Conservation (phyloP, 768 basidiomycete genomes). For the Kockovaella imperatae region DNA sequence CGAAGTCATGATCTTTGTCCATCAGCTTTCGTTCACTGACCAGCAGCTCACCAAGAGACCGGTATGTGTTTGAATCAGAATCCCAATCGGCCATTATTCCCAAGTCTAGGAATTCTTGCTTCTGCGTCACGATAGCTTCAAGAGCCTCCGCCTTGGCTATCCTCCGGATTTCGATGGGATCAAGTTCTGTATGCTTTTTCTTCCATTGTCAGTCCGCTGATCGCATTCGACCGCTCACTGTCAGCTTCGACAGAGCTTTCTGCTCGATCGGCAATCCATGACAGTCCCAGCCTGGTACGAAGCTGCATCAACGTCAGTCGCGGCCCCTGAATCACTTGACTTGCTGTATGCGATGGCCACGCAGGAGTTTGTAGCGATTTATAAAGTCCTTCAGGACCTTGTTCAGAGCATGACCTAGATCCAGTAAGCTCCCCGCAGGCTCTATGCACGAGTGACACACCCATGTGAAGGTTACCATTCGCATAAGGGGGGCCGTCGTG, state of each 20-base stretch:
- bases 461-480: conserved; percentile 92
- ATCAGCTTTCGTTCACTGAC: not conserved
- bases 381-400: conserved; percentile 95
- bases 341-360: conserved; percentile 73
- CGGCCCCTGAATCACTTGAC: conserved; percentile 31
- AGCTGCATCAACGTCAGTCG: conserved; percentile 51
- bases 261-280: conserved; percentile 96
- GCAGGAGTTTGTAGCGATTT: conserved; percentile 73
- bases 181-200: conserved; percentile 57
- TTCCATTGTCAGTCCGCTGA: conserved; percentile 4
- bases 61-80: conserved; percentile 56
- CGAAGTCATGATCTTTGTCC: conserved; percentile 67
- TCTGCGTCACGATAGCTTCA: conserved; percentile 67
- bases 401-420: conserved; percentile 83
- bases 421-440: not conserved
- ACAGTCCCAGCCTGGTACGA: conserved; percentile 94
- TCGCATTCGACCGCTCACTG: conserved; percentile 46
- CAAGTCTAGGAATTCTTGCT: conserved; percentile 66
- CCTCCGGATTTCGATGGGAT: conserved; percentile 57
- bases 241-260: conserved; percentile 72
- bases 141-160: conserved; percentile 66
- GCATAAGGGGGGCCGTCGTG: conserved; percentile 98
- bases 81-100: conserved; percentile 90
- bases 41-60: conserved; percentile 62
- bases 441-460: conserved; percentile 48